phyloP scores from a whole-genome alignment of 768 basidiomycete genomes.

The Scleroderma bovista region DNA sequence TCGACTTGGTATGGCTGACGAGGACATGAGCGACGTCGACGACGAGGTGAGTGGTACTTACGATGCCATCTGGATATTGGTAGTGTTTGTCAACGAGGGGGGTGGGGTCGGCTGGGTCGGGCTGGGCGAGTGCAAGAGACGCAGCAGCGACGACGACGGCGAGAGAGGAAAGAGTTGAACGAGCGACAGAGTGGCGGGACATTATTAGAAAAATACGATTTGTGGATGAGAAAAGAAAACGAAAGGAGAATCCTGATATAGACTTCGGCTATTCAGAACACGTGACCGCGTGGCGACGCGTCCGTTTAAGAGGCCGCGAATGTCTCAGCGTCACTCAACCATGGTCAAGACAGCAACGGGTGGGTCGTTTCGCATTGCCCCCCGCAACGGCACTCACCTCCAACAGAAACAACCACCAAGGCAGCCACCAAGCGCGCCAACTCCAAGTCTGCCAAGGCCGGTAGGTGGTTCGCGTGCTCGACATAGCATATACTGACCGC shows the following conservation, averaged over 20 bases:
- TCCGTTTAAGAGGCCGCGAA: slow-evolving; percentile 14
- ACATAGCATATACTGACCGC: not conserved
- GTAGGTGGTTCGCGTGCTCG: slow-evolving; percentile 18
- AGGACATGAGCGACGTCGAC: not conserved
- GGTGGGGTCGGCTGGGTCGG: slow-evolving; percentile 36
- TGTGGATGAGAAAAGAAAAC: not conserved
- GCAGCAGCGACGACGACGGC: slow-evolving; percentile 29
- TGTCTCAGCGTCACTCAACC: slow-evolving; percentile 6
- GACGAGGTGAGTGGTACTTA: slow-evolving; percentile 16
- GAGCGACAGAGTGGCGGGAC: slow-evolving; percentile 23
- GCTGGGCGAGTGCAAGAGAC: slow-evolving; percentile 27
- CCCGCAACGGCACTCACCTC: slow-evolving; percentile 1
- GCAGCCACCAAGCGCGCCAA: slow-evolving; percentile 51
- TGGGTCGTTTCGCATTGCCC: slow-evolving; percentile 16
- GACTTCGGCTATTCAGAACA: slow-evolving; percentile 16
- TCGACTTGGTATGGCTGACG: slow-evolving; percentile 49
- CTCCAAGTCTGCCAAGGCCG: slow-evolving; percentile 36
- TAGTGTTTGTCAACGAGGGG: slow-evolving; percentile 45
- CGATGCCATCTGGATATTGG: slow-evolving; percentile 39
- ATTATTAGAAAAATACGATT: not conserved
- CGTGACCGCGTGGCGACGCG: slow-evolving; percentile 22
- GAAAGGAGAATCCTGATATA: slow-evolving; percentile 20
- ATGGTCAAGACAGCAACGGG: slow-evolving; percentile 54
- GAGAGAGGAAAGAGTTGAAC: slow-evolving; percentile 20
- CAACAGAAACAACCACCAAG: slow-evolving; percentile 50